Percentiles rank a stretch among this genome's conserved stretches.
These are phyloP conservation scores for Eutypa lata DNA, from an alignment of 2,329 filamentous ascomycete genomes.

Conservation along the genomic window DNA sequence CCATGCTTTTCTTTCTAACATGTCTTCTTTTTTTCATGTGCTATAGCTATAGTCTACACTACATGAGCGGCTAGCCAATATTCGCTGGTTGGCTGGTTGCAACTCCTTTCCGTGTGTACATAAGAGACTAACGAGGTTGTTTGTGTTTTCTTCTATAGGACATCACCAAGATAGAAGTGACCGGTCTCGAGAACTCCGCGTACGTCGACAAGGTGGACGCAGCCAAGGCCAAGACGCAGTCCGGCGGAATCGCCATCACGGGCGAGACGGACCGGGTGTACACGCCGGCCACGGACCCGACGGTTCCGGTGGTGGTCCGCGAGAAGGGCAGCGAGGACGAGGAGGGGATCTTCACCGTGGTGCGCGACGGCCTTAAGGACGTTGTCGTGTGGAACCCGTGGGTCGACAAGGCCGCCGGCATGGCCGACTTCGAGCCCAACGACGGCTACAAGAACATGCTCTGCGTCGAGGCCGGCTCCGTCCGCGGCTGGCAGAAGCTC, in stretches of 20 bases:
- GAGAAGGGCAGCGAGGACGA: constrained; percentile 58
- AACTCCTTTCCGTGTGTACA: no score
- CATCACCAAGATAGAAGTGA: constrained; percentile 68
- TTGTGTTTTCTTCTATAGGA: constrained; percentile 57
- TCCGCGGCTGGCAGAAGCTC: constrained; percentile 77
- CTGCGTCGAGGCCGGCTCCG: constrained; percentile 86
- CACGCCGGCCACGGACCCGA: constrained; percentile 62
- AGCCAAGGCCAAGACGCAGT: constrained; percentile 61
- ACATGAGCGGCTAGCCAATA: no score
- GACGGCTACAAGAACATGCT: constrained; percentile 92
- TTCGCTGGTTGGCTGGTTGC: no score
- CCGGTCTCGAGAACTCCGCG: constrained; percentile 70
- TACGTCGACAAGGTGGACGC: constrained; percentile 84
- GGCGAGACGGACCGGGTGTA: constrained; percentile 89
- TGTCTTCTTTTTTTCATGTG: background rate
- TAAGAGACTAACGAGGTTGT: no score
- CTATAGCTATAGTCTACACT: constrained; percentile 3
- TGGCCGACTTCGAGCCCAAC: constrained; percentile 85
- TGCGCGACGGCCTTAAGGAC: constrained; percentile 80
- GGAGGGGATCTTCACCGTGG: constrained; percentile 63
- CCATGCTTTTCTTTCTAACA: constrained; percentile 34
- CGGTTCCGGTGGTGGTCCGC: constrained; percentile 54
- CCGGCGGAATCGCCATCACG: constrained; percentile 64
- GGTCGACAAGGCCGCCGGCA: constrained; percentile 76
- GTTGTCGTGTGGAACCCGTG: constrained; percentile 98